A percentile compares a stretch with the other conserved stretches of the same genome.
These are phyloP conservation scores for Suhomyces xylopsoci DNA, from an alignment of 805 yeast genomes.

Conservation along the genomic window DNA sequence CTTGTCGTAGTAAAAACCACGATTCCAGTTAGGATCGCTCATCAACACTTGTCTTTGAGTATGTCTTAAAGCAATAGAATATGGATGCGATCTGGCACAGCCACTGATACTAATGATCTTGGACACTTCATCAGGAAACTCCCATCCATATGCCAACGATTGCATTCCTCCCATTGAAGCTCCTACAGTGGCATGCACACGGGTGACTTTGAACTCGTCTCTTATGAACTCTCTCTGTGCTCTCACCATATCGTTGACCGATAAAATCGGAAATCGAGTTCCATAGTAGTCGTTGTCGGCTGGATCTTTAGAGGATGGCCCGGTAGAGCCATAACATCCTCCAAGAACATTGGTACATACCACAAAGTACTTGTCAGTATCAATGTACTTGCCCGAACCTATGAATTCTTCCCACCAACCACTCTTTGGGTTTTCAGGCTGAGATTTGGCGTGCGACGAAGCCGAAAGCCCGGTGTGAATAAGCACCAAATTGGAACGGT, in stretches of 20 bases:
- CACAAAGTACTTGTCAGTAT: conserved; percentile 76
- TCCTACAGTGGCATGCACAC: conserved; percentile 78
- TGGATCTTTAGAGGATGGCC: conserved; percentile 81
- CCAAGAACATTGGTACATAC: conserved; percentile 91
- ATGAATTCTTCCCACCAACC: conserved; percentile 98
- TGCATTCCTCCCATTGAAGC: conserved; percentile 99
- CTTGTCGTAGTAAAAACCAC: conserved; percentile 78
- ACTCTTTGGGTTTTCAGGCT: conserved; percentile 57
- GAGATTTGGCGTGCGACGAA: conserved; percentile 89
- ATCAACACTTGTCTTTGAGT: conserved; percentile 89
- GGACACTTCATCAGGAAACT: conserved; percentile 72
- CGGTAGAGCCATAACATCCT: conserved; percentile 94
- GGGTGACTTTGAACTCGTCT: conserved; percentile 58
- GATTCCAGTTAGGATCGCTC: conserved; percentile 93
- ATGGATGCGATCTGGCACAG: conserved; percentile 92
- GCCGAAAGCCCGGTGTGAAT: conserved; percentile 92
- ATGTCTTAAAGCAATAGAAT: conserved; percentile 89
- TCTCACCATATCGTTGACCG: conserved; percentile 86
- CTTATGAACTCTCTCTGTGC: conserved; percentile 73
- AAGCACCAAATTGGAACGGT: conserved; percentile 67
- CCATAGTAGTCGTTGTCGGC: conserved; percentile 66
- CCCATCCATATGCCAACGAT: conserved; percentile 80
- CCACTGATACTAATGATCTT: conserved; percentile 82
- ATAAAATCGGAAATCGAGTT: conserved; percentile 81
- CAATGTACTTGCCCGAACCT: conserved; percentile 78